Conservation (phyloP, 2,329 filamentous ascomycete genomes). For the Fusarium heterosporum region DNA sequence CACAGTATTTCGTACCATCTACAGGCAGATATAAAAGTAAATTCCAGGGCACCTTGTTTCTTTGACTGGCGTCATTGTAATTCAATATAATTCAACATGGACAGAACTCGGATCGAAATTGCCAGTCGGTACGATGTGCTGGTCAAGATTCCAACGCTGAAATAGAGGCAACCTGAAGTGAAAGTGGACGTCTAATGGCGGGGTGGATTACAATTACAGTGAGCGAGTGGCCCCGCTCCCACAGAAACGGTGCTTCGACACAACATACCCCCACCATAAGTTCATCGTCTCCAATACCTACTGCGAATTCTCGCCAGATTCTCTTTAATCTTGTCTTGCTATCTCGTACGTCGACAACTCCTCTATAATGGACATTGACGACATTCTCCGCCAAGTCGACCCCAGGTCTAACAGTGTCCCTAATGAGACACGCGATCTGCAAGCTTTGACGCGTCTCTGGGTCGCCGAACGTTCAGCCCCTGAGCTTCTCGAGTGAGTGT, state of each 20-base stretch:
- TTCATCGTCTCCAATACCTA: constrained; percentile 13
- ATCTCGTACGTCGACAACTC: too few relatives aligned
- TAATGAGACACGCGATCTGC: constrained; percentile 78
- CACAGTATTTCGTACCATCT: background rate
- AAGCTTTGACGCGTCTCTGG: constrained; percentile 91
- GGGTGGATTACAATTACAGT: background rate
- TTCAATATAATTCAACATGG: background rate
- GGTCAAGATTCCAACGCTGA: background rate
- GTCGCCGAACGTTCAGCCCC: constrained; percentile 90
- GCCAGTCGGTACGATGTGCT: too few relatives aligned
- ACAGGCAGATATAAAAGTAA: background rate
- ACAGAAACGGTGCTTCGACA: constrained; percentile 24
- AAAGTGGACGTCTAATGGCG: background rate
- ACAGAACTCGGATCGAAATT: background rate
- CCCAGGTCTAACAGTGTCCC: constrained; percentile 66
- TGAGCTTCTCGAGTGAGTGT: constrained; percentile 82
- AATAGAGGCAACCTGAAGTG: background rate
- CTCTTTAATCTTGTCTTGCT: background rate
- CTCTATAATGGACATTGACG: constrained; percentile 77
- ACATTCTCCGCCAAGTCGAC: constrained; percentile 81
- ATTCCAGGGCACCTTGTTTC: background rate
- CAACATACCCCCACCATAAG: constrained; percentile 24
- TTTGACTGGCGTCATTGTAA: background rate
- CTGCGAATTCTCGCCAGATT: background rate
- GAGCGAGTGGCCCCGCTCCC: constrained; percentile 25